phyloP scores from a whole-genome alignment of 2,329 filamentous ascomycete genomes.

The Paecilomyces fulvus region DNA sequence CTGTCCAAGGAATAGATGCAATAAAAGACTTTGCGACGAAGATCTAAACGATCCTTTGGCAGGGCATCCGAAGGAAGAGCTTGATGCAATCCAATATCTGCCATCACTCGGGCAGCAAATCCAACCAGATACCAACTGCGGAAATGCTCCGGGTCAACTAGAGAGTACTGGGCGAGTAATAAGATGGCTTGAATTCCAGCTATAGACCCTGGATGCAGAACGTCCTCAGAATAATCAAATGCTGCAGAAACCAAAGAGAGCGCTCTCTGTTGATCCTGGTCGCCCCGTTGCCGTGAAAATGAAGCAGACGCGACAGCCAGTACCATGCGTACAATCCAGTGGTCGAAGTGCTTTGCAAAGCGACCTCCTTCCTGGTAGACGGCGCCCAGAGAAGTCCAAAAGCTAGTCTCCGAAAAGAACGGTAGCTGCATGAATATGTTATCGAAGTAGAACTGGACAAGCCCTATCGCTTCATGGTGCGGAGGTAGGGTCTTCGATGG shows the following conservation, averaged over 20 bases:
- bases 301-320: conserved; percentile 72
- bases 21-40: conserved; percentile 77
- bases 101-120: conserved; percentile 75
- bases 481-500: conserved; percentile 58
- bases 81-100: conserved; percentile 89
- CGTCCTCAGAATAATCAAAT: conserved; percentile 68
- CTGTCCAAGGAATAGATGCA: conserved; percentile 85
- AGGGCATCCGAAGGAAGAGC: conserved; percentile 67
- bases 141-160: conserved; percentile 83
- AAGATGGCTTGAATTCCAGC: conserved; percentile 81
- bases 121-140: conserved; percentile 92
- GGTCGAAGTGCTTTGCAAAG: conserved; percentile 58
- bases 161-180: conserved; percentile 78
- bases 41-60: conserved; percentile 61
- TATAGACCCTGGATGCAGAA: conserved; percentile 75
- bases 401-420: conserved; percentile 68
- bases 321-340: conserved; percentile 84
- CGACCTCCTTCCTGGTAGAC: conserved; percentile 65
- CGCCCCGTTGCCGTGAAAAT: conserved; percentile 58
- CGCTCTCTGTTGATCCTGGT: conserved; percentile 56
- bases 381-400: conserved; percentile 71
- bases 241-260: conserved; percentile 56
- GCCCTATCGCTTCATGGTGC: conserved; percentile 56
- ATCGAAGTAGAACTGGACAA: conserved; percentile 76
- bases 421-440: conserved; percentile 75